Evolutionary conservation across 2,329 filamentous ascomycete genomes (phyloP), one percentile per base, ranked within the genome.

Genomic region (Drechslerella coelobrocha): DNA sequence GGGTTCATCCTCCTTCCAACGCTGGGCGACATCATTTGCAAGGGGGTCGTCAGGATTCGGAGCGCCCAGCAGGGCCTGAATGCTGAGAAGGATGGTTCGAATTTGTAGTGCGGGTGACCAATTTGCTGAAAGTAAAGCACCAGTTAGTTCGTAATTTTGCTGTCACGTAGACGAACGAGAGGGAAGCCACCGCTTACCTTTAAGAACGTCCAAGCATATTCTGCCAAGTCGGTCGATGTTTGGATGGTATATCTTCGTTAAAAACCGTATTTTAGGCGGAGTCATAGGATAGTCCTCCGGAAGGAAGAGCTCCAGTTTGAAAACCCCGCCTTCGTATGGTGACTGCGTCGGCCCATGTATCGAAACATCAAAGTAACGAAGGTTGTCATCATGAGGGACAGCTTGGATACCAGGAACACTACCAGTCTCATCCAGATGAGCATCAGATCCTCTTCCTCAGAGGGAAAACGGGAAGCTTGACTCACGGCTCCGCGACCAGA

Each of bases 231-330:
- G 95, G 79, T 99, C 94, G 76, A 99, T 97, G 79, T 99, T 99
- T 56, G 94, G 94, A 79, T 99, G 95, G 81, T 97, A 99, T 80
- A 99, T 97, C 82, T 96, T 97, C 76, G 95, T 99, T 55, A 99
- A 84, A 81, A 99, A 99, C 61, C 94, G 90, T 78, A 99, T 97
- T 84, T 97, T 97, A 48, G 94, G 94, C 59, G 94, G 93, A 31
- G 92, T 96, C 94, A 99, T 99, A 43, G 94, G 94, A 79, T 99
- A 99, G 82, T 99, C 94, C 78, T 99, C 94, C 47, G 95, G 95
- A 23, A 99, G 85, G 80, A 99, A 99, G 19, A 99, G 87, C 80
- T 99, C 94, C 72, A 97, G 89, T 81, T 95, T 93, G 84, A 99
- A 99, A 73, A 96, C 85, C 52, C 95, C 94, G 73, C 85, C 87